Percentiles rank a stretch among this genome's conserved stretches.
Evolutionary conservation across 2,329 filamentous ascomycete genomes (phyloP).

Genomic region (Alternaria postmessia): DNA sequence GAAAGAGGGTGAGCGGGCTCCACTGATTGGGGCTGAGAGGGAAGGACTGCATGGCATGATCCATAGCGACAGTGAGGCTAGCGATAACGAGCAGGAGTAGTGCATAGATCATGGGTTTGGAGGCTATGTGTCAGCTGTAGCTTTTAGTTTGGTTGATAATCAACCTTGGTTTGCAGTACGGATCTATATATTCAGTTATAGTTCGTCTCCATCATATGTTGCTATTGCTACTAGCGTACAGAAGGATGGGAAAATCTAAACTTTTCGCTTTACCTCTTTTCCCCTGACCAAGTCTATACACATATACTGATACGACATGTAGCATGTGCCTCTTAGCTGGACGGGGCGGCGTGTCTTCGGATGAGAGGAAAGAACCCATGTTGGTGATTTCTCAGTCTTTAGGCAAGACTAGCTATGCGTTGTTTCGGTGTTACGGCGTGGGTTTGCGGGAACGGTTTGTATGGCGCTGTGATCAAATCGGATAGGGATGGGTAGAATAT

Average conservation of each 20-base stretch:
- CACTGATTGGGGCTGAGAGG: conserved; percentile 59
- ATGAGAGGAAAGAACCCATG: too few relatives aligned
- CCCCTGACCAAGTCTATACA: too few relatives aligned
- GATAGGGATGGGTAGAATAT: too few relatives aligned
- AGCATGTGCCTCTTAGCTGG: too few relatives aligned
- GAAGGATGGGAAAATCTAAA: background rate
- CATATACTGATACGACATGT: too few relatives aligned
- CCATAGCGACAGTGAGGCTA: conserved; percentile 49
- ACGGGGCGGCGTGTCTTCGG: too few relatives aligned
- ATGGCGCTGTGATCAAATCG: too few relatives aligned
- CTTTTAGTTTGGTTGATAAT: background rate
- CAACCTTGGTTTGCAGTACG: background rate
- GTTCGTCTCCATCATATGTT: background rate
- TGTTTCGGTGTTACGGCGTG: too few relatives aligned
- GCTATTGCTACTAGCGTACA: background rate
- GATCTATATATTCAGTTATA: background rate
- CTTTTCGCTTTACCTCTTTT: background rate
- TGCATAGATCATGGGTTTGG: background rate
- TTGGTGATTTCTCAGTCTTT: too few relatives aligned
- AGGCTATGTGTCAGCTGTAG: background rate
- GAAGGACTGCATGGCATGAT: conserved; percentile 61
- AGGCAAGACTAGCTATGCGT: too few relatives aligned
- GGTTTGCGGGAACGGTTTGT: too few relatives aligned
- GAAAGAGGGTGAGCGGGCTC: conserved; percentile 58
- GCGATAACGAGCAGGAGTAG: conserved; percentile 2